phyloP scores from a whole-genome alignment of 2,329 filamentous ascomycete genomes.

The Fusarium sp. region DNA sequence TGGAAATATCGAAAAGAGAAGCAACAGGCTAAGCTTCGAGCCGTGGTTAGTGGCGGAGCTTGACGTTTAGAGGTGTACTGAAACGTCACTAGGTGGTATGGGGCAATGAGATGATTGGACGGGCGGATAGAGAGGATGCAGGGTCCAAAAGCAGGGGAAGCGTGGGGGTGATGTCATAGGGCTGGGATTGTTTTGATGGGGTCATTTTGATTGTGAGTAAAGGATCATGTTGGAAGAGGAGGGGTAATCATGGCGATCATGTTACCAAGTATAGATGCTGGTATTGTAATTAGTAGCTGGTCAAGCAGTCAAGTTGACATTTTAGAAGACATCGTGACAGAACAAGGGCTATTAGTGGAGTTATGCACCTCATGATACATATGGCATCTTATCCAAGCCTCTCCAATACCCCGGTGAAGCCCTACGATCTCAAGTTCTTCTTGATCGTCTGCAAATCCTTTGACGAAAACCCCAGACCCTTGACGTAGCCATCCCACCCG shows the following conservation, averaged over 20 bases:
- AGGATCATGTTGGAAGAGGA: background rate
- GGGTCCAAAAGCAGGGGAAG: constrained; percentile 29
- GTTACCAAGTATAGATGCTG: background rate
- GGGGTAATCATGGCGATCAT: background rate
- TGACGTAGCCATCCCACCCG: constrained; percentile 62
- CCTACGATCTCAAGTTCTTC: constrained; percentile 53
- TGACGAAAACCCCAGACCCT: constrained; percentile 58
- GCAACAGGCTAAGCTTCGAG: background rate
- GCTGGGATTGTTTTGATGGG: background rate
- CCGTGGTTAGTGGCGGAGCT: constrained; percentile 14
- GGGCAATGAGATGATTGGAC: constrained; percentile 31
- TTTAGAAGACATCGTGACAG: background rate
- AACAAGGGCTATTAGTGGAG: no score
- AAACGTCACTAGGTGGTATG: constrained; percentile 38
- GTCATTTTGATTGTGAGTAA: background rate
- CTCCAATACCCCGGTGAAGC: background rate
- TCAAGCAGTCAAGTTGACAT: constrained; percentile 6
- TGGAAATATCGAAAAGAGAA: constrained; percentile 21
- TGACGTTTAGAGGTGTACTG: constrained; percentile 24
- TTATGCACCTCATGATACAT: no score
- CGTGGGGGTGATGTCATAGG: constrained; percentile 44
- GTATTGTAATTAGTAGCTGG: background rate
- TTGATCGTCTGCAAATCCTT: constrained; percentile 60
- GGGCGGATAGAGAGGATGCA: constrained; percentile 23
- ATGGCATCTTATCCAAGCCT: background rate